phyloP scores from a whole-genome alignment of 2,329 filamentous ascomycete genomes.

The Aspergillus pseudotamarii region DNA sequence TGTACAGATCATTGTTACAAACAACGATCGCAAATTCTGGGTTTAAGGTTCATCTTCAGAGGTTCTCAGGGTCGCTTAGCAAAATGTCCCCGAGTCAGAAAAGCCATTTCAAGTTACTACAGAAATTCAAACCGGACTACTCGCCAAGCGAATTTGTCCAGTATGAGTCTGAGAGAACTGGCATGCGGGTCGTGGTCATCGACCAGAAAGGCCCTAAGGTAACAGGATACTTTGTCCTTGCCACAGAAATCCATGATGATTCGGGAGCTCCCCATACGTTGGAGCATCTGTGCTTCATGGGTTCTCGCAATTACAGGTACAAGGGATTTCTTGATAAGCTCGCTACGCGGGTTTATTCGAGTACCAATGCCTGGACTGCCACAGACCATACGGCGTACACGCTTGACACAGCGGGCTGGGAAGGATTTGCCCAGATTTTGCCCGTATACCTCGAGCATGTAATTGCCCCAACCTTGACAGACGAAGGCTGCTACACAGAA shows the following conservation, averaged over 20 bases:
- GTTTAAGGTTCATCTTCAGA: conserved; percentile 9
- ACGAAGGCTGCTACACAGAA: conserved; percentile 91
- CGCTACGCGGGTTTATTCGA: conserved; percentile 87
- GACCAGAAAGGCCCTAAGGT: conserved; percentile 94
- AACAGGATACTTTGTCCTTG: conserved; percentile 90
- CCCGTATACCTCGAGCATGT: conserved; percentile 96
- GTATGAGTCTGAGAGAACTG: conserved; percentile 93
- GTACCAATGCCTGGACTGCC: conserved; percentile 95
- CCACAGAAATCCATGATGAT: conserved; percentile 96
- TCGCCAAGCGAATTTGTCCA: conserved; percentile 85
- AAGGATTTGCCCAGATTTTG: conserved; percentile 91
- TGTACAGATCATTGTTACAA: conserved; percentile 25
- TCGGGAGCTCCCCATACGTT: conserved; percentile 87
- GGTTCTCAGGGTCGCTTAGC: conserved; percentile 23
- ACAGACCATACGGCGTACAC: conserved; percentile 97
- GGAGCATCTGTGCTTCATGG: conserved; percentile 85
- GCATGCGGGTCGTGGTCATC: conserved; percentile 91
- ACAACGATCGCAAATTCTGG: conserved; percentile 22
- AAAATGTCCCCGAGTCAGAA: conserved; percentile 59
- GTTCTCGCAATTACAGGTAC: conserved; percentile 89
- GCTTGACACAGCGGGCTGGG: conserved; percentile 92
- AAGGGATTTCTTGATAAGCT: conserved; percentile 95
- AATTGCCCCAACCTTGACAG: conserved; percentile 85
- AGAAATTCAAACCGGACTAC: conserved; percentile 87
- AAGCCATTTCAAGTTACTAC: conserved; percentile 75